These are phyloP conservation scores for Penicillium sp. DNA, from an alignment of 2,329 filamentous ascomycete genomes.

Conservation along the genomic window DNA sequence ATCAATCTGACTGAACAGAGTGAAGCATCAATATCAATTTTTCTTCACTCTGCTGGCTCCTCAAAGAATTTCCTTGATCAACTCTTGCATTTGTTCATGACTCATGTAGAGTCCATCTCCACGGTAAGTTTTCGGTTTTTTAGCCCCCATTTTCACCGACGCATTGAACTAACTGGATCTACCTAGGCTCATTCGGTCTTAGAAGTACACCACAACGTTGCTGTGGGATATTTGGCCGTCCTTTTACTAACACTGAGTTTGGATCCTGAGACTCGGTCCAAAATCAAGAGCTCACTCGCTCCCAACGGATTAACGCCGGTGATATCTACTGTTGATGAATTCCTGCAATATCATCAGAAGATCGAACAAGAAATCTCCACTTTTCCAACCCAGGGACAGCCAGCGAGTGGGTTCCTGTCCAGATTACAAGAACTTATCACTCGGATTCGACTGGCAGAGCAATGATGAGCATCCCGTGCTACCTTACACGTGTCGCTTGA, in stretches of 20 bases:
- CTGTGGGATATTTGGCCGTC: constrained; percentile 81
- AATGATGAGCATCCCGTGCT: not conserved
- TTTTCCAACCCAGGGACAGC: constrained; percentile 47
- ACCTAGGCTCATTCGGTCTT: constrained; percentile 54
- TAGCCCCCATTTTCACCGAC: not conserved
- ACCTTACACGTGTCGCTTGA: not conserved
- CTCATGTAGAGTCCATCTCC: constrained; percentile 62
- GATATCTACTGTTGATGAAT: constrained; percentile 60
- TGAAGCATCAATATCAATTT: constrained; percentile 55
- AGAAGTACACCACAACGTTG: constrained; percentile 76
- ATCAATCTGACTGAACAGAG: constrained; percentile 87
- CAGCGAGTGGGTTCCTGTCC: constrained; percentile 51
- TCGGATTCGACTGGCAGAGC: constrained; percentile 36
- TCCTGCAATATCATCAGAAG: constrained; percentile 58
- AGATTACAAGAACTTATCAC: constrained; percentile 54
- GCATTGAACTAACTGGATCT: constrained; percentile 13
- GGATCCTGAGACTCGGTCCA: constrained; percentile 44
- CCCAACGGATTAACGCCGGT: constrained; percentile 50
- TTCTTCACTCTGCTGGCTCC: constrained; percentile 42
- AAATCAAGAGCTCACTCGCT: constrained; percentile 46
- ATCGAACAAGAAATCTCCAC: constrained; percentile 51
- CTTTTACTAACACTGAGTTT: constrained; percentile 79
- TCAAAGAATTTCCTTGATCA: constrained; percentile 52
- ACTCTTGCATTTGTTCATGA: constrained; percentile 65
- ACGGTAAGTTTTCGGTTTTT: constrained; percentile 56